Percentiles rank a stretch among this genome's conserved stretches.
These are phyloP conservation scores for Bigelowiella natans DNA, from an alignment of 78 protist genomes.

Conservation along the genomic window DNA sequence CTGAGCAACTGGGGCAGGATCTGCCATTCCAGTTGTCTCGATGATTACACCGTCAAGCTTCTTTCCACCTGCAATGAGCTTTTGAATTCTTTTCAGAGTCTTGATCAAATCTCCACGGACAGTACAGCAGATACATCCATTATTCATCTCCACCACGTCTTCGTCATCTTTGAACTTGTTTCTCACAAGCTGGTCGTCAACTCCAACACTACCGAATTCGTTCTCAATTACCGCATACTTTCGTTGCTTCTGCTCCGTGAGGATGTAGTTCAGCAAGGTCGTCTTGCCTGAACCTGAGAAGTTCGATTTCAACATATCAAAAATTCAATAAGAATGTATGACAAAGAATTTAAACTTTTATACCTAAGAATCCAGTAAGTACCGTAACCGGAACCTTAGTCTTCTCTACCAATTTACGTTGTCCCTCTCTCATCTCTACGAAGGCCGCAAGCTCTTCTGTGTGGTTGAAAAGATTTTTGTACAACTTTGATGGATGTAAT, in stretches of 20 bases:
- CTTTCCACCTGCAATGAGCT: not conserved
- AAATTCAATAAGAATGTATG: no score
- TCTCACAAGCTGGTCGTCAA: not conserved
- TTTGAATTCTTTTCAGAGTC: not conserved
- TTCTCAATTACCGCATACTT: slow-evolving; percentile 1
- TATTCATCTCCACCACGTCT: slow-evolving; percentile 55
- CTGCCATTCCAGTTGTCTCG: slow-evolving; percentile 65
- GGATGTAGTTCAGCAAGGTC: slow-evolving; percentile 8
- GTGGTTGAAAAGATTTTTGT: no score
- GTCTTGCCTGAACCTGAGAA: no score
- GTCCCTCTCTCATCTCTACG: no score
- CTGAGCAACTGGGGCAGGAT: slow-evolving; percentile 50
- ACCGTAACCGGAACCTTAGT: slow-evolving; percentile 15
- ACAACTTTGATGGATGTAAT: no score
- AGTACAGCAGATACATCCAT: slow-evolving; percentile 69
- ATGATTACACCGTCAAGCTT: slow-evolving; percentile 50
- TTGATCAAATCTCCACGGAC: slow-evolving; percentile 18
- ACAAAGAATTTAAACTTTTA: no score
- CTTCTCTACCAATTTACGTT: no score
- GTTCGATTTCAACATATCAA: no score
- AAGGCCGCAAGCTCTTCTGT: no score
- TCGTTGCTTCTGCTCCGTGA: not conserved
- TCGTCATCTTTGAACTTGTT: slow-evolving; percentile 12
- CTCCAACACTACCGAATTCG: not conserved
- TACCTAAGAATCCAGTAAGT: slow-evolving; percentile 17